Conservation (phyloP, 1,284 basidiomycete genomes). For the Psilocybe mexicana region DNA sequence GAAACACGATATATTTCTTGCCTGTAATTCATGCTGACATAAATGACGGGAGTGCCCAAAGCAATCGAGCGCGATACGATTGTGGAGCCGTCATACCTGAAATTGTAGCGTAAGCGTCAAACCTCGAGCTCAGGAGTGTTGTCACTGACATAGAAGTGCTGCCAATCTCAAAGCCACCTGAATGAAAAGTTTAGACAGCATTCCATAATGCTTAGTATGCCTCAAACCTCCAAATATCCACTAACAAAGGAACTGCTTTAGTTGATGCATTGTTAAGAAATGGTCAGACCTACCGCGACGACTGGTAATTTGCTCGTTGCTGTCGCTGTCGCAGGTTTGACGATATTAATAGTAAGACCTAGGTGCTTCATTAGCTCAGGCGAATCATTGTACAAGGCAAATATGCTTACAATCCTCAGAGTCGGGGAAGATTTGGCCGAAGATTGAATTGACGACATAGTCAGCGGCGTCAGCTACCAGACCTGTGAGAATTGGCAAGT, state of each 20-base stretch:
- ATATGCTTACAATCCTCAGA: conserved; percentile 49
- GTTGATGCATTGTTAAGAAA: not conserved
- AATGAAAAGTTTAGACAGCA: not conserved
- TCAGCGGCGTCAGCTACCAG: conserved; percentile 36
- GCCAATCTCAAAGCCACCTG: conserved; percentile 47
- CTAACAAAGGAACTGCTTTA: conserved; percentile 25
- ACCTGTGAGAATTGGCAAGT: conserved; percentile 34
- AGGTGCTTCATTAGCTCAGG: not conserved
- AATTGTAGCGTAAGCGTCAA: not conserved
- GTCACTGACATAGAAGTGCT: conserved; percentile 33
- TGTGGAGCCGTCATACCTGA: conserved; percentile 42
- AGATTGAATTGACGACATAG: conserved; percentile 37
- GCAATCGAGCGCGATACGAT: conserved; percentile 51
- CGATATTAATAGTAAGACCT: conserved; percentile 62
- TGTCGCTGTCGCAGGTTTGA: conserved; percentile 44
- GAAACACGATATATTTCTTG: conserved; percentile 6
- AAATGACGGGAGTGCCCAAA: conserved; percentile 49
- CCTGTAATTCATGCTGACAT: conserved; percentile 61
- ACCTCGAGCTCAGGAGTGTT: not conserved
- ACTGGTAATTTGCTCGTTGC: conserved; percentile 51
- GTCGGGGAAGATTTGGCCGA: conserved; percentile 34
- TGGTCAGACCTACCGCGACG: conserved; percentile 43
- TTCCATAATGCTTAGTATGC: not conserved
- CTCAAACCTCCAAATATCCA: conserved; percentile 56
- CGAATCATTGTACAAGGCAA: not conserved